These are phyloP conservation scores for Xylaria scruposa DNA, from an alignment of 495 filamentous ascomycete genomes.

Conservation along the genomic window DNA sequence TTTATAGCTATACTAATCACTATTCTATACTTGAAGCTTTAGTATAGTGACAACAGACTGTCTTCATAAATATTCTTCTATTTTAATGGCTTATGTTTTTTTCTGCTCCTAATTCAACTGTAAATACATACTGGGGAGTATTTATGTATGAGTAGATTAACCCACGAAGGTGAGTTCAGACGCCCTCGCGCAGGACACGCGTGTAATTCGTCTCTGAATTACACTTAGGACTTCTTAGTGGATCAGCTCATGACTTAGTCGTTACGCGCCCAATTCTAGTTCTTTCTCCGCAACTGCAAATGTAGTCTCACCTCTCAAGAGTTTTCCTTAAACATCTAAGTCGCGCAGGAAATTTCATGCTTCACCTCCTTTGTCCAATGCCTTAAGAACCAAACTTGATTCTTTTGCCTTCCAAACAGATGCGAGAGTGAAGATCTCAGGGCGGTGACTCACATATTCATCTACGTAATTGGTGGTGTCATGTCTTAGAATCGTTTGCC, in stretches of 20 bases:
- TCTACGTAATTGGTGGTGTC: not conserved
- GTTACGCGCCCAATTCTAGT: not conserved
- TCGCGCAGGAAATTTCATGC: not conserved
- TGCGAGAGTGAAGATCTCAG: not conserved
- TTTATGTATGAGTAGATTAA: too few species aligned
- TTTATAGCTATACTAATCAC: not conserved
- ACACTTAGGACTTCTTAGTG: not conserved
- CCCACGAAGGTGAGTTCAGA: too few species aligned
- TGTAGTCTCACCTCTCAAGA: not conserved
- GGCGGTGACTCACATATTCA: not conserved
- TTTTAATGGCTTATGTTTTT: not conserved
- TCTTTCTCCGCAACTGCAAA: not conserved
- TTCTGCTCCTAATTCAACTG: too few species aligned
- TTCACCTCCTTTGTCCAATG: not conserved
- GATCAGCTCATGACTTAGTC: not conserved
- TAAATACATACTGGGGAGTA: too few species aligned
- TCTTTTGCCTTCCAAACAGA: too few species aligned
- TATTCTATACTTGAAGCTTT: not conserved
- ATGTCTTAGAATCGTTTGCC: not conserved
- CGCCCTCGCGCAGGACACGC: not conserved
- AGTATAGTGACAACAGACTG: not conserved
- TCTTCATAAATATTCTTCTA: not conserved
- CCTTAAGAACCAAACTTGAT: not conserved
- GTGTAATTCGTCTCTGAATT: not conserved
- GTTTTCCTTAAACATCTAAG: not conserved